Evolutionary conservation across 176 grass and related monocot species (phyloP).

Genomic region (Oryza rufipogon): DNA sequence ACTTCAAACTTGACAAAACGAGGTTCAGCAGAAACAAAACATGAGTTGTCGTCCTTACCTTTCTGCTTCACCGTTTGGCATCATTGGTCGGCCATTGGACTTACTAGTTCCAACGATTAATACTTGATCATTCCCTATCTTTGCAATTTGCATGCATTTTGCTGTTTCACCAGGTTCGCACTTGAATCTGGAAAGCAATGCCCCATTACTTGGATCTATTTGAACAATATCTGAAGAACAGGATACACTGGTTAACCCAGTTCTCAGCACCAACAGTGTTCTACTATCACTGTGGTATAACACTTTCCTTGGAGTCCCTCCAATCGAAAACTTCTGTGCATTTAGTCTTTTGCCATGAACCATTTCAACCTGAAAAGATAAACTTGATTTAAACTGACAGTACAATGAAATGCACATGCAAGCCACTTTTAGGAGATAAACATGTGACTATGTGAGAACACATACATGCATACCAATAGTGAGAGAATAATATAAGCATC

Average conservation of each 20-base stretch:
- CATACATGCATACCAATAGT: constrained; percentile 2
- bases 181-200: constrained; percentile 85
- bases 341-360: constrained; percentile 89
- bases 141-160: constrained; percentile 93
- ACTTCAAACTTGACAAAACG: constrained; percentile 29
- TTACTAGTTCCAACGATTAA: constrained; percentile 90
- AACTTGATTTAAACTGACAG: not conserved
- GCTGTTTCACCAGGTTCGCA: constrained; percentile 92
- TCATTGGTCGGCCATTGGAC: constrained; percentile 70
- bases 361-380: constrained; percentile 85
- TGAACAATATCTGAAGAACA: constrained; percentile 91
- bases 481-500: constrained; percentile 25
- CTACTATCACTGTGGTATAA: constrained; percentile 89
- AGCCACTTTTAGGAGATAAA: constrained; percentile 8
- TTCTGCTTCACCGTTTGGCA: constrained; percentile 98
- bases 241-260: constrained; percentile 62
- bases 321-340: constrained; percentile 85
- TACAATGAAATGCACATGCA: constrained; percentile 21
- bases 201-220: constrained; percentile 82
- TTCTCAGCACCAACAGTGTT: constrained; percentile 84
- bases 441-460: not conserved
- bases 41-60: constrained; percentile 68
- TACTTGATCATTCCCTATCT: constrained; percentile 80
- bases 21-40: constrained; percentile 33
- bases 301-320: constrained; percentile 91